Evolutionary conservation across 139 green algal genomes (phyloP).

Genomic region (Chlamydomonas urium): DNA sequence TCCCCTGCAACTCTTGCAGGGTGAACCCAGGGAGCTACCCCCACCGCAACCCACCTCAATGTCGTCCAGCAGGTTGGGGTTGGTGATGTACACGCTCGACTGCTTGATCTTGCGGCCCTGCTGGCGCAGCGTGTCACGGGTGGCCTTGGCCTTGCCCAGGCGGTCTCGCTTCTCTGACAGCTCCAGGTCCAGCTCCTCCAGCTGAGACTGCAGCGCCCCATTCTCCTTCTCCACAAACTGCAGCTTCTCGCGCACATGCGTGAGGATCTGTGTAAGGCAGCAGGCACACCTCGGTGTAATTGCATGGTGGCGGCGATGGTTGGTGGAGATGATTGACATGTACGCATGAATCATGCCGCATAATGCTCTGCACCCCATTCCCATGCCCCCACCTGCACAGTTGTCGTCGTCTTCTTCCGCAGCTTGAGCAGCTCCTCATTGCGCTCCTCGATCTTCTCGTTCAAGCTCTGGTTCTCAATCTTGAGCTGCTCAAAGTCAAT

Average conservation of each 20-base stretch:
- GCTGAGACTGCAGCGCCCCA: slow-evolving; percentile 21
- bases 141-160: slow-evolving; percentile 28
- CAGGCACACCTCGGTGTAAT: no score
- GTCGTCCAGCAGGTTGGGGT: slow-evolving; percentile 49
- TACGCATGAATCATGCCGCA: no score
- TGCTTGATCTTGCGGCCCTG: slow-evolving; percentile 50
- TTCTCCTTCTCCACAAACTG: slow-evolving; percentile 75
- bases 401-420: slow-evolving; percentile 74
- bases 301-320: no score
- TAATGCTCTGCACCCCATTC: no score
- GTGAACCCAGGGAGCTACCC: no score
- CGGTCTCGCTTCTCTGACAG: slow-evolving; percentile 39
- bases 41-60: slow-evolving; percentile 40
- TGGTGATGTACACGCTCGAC: slow-evolving; percentile 46
- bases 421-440: slow-evolving; percentile 86
- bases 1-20: no score
- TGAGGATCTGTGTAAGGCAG: slow-evolving; percentile 55
- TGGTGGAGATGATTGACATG: no score
- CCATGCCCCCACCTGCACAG: slow-evolving; percentile 60
- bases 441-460: slow-evolving; percentile 83
- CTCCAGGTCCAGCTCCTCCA: slow-evolving; percentile 32
- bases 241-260: slow-evolving; percentile 84
- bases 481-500: slow-evolving; percentile 96
- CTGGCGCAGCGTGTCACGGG: slow-evolving; percentile 41
- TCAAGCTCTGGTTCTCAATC: slow-evolving; percentile 85